Evolutionary conservation across 208 protist species (phyloP).

Genomic region (Leishmania tarentolae): DNA sequence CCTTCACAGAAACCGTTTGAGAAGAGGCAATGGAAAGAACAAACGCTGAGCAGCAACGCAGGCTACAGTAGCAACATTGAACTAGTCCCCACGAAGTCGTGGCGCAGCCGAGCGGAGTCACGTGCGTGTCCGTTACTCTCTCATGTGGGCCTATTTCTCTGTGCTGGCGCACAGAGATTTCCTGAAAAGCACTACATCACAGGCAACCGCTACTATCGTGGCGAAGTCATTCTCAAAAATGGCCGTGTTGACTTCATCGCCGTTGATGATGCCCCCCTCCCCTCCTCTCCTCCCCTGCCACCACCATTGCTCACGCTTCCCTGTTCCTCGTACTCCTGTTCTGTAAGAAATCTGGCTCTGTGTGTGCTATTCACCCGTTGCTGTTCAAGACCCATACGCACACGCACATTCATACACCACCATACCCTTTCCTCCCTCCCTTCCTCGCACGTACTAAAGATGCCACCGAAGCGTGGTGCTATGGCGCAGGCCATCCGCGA

Average conservation of each 20-base stretch:
- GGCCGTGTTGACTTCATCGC: neutral
- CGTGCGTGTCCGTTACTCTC: neutral
- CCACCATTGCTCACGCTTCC: neutral
- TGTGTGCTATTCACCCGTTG: neutral
- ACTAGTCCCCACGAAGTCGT: neutral
- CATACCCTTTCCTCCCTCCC: neutral
- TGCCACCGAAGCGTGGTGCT: conserved; percentile 65
- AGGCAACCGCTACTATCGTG: neutral
- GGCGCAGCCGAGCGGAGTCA: neutral
- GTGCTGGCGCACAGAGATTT: neutral
- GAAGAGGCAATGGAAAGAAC: neutral
- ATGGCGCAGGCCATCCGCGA: conserved; percentile 66
- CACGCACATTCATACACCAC: neutral
- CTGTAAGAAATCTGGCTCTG: neutral
- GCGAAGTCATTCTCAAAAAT: neutral
- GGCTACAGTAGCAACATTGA: neutral
- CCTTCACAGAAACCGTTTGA: conserved; percentile 4
- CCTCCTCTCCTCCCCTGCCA: neutral
- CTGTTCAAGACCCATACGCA: neutral
- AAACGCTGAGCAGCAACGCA: neutral
- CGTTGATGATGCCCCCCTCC: neutral
- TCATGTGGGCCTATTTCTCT: neutral
- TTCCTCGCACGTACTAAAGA: conserved; percentile 1
- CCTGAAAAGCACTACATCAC: neutral
- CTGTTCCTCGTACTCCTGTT: neutral